phyloP scores from a whole-genome alignment of 1,284 basidiomycete species.

The Moesziomyces antarcticus region DNA sequence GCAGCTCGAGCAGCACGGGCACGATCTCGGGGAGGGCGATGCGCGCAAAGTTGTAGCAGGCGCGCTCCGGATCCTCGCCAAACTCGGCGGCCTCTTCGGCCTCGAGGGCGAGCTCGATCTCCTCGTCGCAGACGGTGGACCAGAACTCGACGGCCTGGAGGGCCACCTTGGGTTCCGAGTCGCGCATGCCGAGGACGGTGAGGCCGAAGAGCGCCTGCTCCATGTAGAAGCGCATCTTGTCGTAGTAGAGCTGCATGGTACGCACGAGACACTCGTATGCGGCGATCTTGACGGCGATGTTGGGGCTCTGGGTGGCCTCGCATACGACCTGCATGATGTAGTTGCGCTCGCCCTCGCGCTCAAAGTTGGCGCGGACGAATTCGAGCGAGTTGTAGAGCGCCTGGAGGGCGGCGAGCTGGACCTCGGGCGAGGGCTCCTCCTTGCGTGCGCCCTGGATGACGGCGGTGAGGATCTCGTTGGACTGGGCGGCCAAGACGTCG shows the following conservation, averaged over 20 bases:
- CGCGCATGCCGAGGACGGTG: conserved; percentile 98
- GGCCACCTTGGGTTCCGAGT: conserved; percentile 88
- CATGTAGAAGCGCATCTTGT: conserved; percentile 99
- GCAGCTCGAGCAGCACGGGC: conserved; percentile 87
- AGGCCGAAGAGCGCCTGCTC: conserved; percentile 97
- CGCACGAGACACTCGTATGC: conserved; percentile 91
- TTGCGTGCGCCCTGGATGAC: conserved; percentile 98
- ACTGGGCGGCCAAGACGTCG: conserved; percentile 85
- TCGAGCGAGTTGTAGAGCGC: conserved; percentile 96
- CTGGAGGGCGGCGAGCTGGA: conserved; percentile 93
- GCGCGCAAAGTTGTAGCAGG: conserved; percentile 91
- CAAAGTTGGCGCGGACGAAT: conserved; percentile 97
- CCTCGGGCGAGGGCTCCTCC: conserved; percentile 86
- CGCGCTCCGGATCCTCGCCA: conserved; percentile 86
- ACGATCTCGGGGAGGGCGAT: conserved; percentile 93
- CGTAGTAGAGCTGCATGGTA: conserved; percentile 98
- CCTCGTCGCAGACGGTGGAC: conserved; percentile 98
- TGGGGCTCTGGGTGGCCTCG: conserved; percentile 91
- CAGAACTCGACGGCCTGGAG: conserved; percentile 99
- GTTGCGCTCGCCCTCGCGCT: conserved; percentile 86
- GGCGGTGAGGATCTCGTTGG: conserved; percentile 97
- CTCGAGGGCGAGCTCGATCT: conserved; percentile 91
- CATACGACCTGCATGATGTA: conserved; percentile 99
- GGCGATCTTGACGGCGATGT: conserved; percentile 73
- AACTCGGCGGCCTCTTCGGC: conserved; percentile 92